A percentile compares a stretch with the other conserved stretches of the same genome.
These are phyloP conservation scores for Microdochium paspali DNA, from an alignment of 2,329 filamentous ascomycete genomes.

Conservation along the genomic window DNA sequence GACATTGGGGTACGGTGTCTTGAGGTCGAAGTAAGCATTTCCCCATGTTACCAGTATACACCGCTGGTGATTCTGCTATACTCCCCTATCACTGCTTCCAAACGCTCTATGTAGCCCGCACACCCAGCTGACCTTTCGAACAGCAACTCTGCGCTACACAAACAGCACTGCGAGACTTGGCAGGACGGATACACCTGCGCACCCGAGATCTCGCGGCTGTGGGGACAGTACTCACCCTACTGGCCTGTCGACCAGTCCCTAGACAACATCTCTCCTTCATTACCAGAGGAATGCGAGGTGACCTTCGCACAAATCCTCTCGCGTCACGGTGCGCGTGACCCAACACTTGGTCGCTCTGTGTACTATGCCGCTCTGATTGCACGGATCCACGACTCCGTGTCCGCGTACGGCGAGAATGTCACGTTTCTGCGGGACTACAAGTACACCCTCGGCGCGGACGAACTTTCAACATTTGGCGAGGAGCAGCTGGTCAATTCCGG, in stretches of 20 bases:
- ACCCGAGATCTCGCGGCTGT: constrained; percentile 52
- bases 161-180: constrained; percentile 39
- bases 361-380: constrained; percentile 55
- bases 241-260: constrained; percentile 67
- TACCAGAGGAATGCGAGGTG: constrained; percentile 60
- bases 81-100: neutral
- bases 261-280: constrained; percentile 45
- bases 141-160: constrained; percentile 6
- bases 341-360: constrained; percentile 58
- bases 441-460: constrained; percentile 61
- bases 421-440: constrained; percentile 63
- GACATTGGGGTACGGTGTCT: constrained; percentile 8
- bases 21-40: constrained; percentile 13
- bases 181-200: constrained; percentile 54
- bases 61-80: too few species aligned
- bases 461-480: constrained; percentile 59
- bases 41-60: too few species aligned
- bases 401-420: constrained; percentile 51
- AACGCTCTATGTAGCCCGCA: neutral
- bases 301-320: constrained; percentile 77
- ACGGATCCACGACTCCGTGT: constrained; percentile 50
- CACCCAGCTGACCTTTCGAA: constrained; percentile 3
- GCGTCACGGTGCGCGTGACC: constrained; percentile 76
- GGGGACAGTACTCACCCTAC: constrained; percentile 85
- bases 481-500: constrained; percentile 68